Base-by-base conservation (phyloP, 805 yeast genomes). In the Barnettozyma vustinii region DNA sequence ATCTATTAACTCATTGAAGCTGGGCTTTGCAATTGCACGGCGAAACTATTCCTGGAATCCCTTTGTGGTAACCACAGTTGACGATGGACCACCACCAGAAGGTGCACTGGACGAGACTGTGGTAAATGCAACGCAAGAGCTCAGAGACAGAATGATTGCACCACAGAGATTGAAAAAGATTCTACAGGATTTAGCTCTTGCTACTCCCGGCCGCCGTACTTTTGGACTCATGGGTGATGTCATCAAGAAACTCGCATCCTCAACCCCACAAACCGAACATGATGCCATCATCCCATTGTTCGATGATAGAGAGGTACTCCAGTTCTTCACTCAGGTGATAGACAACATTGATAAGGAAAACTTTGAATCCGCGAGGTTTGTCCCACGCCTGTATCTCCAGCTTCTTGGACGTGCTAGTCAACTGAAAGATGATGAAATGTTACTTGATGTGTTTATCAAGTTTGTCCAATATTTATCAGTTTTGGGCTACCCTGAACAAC, bases 321-420 rank as follows among this genome's bases (percentile, higher is more conserved):
- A 35, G 5, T 32, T 59, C 12, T 57, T 44, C 36, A 12, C 18
- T 2, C 44, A 45, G 19, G 57, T 55, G 23, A 35, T 53, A 25
- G 45, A 35, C 3, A 18, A 43, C 16, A 40, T 56, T 25, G 44
- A 52, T 2, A 46, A 21, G 9, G 53, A 52, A 9, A 59, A 56
- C 45, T 59, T 52, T 45, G 42, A 51, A 23, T 46, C 57, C 18
- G 63, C 63, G 1, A 46, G 61, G 16, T 59, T 59, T 33, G 43
- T 59, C 5, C 63, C 63, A 2, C 27, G 60, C 4, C n/a, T 59
- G 16, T 59, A 57, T 45, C 46, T 59, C 1, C 54, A 55, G n/a
- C 44, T 57, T 37, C 30, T 56, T n/a, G 44, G 45, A 15, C 19
- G 40, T 8, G 51, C 49, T 1, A 33, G 44, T 13, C 32, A 16